Conservation (phyloP, 2,329 filamentous ascomycete species). For the Fusarium vanettenii region DNA sequence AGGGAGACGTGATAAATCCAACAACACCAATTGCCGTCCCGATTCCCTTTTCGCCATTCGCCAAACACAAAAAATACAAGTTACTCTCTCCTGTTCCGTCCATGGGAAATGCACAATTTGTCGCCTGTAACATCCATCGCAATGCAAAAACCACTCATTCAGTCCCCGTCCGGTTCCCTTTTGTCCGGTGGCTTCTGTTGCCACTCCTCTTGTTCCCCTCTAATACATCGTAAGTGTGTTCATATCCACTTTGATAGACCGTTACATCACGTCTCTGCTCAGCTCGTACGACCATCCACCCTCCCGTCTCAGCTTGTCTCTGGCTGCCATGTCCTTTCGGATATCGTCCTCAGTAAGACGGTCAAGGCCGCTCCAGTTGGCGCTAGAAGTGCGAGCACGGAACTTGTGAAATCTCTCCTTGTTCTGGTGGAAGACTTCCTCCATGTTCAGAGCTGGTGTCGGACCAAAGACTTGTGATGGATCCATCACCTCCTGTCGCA, state of each 20-base stretch:
- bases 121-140: slow-evolving; percentile 26
- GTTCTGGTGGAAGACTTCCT: slow-evolving; percentile 93
- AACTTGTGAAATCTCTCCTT: slow-evolving; percentile 89
- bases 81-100: slow-evolving; percentile 13
- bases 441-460: slow-evolving; percentile 89
- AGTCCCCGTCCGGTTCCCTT: slow-evolving; percentile 16
- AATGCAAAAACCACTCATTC: slow-evolving; percentile 26
- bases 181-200: slow-evolving; percentile 11
- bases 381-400: slow-evolving; percentile 89
- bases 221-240: slow-evolving; percentile 24
- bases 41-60: slow-evolving; percentile 34
- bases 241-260: slow-evolving; percentile 22
- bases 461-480: slow-evolving; percentile 89
- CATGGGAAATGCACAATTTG: slow-evolving; percentile 37
- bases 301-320: slow-evolving; percentile 82
- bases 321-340: slow-evolving; percentile 79
- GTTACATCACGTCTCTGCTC: slow-evolving; percentile 58
- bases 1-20: background rate
- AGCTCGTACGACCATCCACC: slow-evolving; percentile 85
- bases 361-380: slow-evolving; percentile 91
- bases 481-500: slow-evolving; percentile 86
- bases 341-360: slow-evolving; percentile 89
- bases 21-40: background rate
- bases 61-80: slow-evolving; percentile 31
- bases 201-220: slow-evolving; percentile 9